Conservation (phyloP, 768 basidiomycete species). For the Hygrophorus pudorinus region DNA sequence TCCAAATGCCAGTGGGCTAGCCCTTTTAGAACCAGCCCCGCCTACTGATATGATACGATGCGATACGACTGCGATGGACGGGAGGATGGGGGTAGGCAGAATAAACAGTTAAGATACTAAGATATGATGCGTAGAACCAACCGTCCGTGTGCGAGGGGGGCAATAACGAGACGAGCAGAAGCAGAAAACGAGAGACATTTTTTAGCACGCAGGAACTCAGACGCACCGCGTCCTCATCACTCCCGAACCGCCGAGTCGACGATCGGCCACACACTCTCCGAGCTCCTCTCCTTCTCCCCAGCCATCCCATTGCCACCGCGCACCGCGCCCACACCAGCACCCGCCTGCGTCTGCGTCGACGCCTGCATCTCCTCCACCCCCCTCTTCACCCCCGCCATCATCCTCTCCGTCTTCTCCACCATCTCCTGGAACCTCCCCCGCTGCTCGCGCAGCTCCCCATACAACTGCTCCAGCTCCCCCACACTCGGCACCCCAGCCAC, state of each 20-base stretch:
- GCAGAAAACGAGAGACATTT: neutral
- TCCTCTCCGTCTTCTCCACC: slow-evolving; percentile 61
- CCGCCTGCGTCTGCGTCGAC: neutral
- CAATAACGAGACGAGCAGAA: neutral
- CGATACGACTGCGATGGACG: too few relatives aligned
- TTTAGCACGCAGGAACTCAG: neutral
- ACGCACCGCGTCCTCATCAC: slow-evolving; percentile 4
- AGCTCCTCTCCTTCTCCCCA: slow-evolving; percentile 14
- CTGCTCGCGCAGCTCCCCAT: slow-evolving; percentile 51
- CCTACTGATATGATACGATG: neutral
- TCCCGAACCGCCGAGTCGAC: slow-evolving; percentile 19
- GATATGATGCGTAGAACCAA: too few relatives aligned
- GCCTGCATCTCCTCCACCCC: slow-evolving; percentile 62
- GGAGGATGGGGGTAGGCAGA: too few relatives aligned
- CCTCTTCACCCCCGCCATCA: slow-evolving; percentile 64
- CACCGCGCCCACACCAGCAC: slow-evolving; percentile 7
- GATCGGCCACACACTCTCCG: slow-evolving; percentile 23
- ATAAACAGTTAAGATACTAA: too few relatives aligned
- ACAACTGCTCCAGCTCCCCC: slow-evolving; percentile 64
- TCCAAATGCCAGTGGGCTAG: neutral
- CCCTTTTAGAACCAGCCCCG: neutral
- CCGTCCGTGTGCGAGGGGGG: neutral
- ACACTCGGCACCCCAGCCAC: slow-evolving; percentile 30
- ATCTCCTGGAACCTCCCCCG: slow-evolving; percentile 61
- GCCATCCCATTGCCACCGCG: neutral